Evolutionary conservation across 1,284 basidiomycete species (phyloP).

Genomic region (Cryptococcus neoformans): DNA sequence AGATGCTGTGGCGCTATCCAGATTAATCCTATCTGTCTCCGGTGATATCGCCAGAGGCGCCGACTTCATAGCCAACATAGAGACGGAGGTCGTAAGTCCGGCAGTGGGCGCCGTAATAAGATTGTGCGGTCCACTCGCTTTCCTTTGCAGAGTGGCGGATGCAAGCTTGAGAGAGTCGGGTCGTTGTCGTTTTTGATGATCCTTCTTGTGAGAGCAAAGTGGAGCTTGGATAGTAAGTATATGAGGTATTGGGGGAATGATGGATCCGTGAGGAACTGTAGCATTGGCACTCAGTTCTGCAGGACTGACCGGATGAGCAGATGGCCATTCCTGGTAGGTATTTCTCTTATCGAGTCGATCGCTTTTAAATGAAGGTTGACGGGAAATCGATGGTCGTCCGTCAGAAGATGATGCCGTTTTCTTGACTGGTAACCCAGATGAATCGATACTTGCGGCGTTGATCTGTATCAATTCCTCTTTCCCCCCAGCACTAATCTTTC

Average conservation of each 20-base stretch:
- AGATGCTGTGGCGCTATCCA: neutral
- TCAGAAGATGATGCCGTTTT: neutral
- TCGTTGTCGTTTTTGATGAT: neutral
- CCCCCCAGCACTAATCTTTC: conserved; percentile 15
- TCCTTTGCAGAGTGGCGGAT: neutral
- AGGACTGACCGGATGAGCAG: conserved; percentile 7
- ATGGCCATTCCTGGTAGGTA: neutral
- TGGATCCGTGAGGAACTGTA: neutral
- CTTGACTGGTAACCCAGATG: neutral
- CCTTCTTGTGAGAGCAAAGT: neutral
- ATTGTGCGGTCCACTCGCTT: neutral
- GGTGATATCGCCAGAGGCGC: neutral
- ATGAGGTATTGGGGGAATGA: neutral
- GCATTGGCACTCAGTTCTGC: neutral
- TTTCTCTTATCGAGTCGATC: neutral
- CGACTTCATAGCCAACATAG: neutral
- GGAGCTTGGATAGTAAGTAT: neutral
- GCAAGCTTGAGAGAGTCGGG: neutral
- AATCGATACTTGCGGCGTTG: neutral
- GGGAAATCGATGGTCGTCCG: neutral
- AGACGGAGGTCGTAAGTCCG: neutral
- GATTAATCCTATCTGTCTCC: neutral
- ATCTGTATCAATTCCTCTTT: conserved; percentile 9
- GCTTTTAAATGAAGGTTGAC: neutral
- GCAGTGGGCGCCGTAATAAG: neutral